Evolutionary conservation across 768 basidiomycete species (phyloP), one percentile per base, ranked within the genome.

Genomic region (Termitomyces sp.): DNA sequence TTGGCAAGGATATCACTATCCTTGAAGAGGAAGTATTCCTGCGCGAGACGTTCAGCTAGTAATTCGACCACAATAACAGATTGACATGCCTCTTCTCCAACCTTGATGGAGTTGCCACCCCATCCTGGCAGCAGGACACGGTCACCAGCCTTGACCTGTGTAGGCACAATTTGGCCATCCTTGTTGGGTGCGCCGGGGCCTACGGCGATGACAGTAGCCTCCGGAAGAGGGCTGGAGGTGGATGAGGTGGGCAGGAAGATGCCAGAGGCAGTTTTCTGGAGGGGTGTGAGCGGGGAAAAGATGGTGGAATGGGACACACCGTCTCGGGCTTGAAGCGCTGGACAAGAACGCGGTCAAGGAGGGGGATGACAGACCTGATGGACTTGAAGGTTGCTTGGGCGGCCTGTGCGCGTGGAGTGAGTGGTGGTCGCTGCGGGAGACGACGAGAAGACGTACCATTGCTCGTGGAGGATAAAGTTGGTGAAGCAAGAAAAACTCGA

Each of bases 301-400:
- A 45, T 7, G 11, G 18, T 30, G 9, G 15, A 39, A 54, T 0
- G 41, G 58, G n/a, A 78, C 90, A 61, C 68, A 98, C 95, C 8
- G 93, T 92, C 65, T 96, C 95, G 34, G 93, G 80, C 81, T 98
- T 98, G 87, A 96, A 96, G 58, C 95, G 85, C 77, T 98, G 96
- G 61, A 98, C 95, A 64, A 98, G 82, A 63, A 98, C 92, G 64
- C 96, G 92, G 87, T 98, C 96, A 57, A 98, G 79, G 53, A 98
- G 85, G 61, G 96, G 96, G 63, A 92, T 76, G 65, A 98, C 72
- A 58, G 95, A 80, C 78, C 84, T 91, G 84, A 98, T 98, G 64
- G 87, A 88, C 77, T 93, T 97, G 88, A 98, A 94, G 27, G 95
- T 96, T 64, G 93, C 89, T 76, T 91, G 90, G 62, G 89, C 76